Base-by-base conservation (phyloP, 176 grass and related monocot species). In the Miscanthus lutarioriparius region DNA sequence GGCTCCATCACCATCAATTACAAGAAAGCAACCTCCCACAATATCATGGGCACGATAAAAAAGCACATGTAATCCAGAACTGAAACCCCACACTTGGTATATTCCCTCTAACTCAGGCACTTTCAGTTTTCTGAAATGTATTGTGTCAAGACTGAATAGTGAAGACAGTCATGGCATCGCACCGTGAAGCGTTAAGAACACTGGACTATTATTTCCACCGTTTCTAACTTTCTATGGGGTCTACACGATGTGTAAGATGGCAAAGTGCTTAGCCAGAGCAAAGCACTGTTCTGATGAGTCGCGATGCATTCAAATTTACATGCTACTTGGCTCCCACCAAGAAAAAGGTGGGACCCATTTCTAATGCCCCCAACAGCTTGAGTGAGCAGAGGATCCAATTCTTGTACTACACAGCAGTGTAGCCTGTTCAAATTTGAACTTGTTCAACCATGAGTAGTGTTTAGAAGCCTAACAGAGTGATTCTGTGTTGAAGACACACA, bases 381-480 rank as follows among this genome's bases (percentile, higher is more conserved):
- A 75, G 30, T 44, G 41, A 8, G 38, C 58, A 75, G 22, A 70
- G 20, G 48, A 63, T 5, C 14, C n/a, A 70, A 64, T 20, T 38
- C 49, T 68, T 79, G 5, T 38, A 38, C 76, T 85, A 72, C 20
- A 33, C 20, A 33, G 13, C 59, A 36, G 47, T 38, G 80, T 43
- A 41, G 17, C 35, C 35, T 68, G 47, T 80, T 80, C 59, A 15
- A 54, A 54, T 53, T 23, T 44, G 8, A 80, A 75, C 70, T 70
- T 74, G 64, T 35, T 72, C 70, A 89, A 40, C 61, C 82, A 89
- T 89, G 76, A 28, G 22, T 65, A 83, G 74, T 32, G 78, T 53
- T 76, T n/a, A 41, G 45, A 82, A 40, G 79, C 64, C 63, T 81
- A 49, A 64, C 32, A 28, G 14, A 72, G 7, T 4, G 30, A 22